These are phyloP conservation scores for Aphanocladium album DNA, from an alignment of 2,329 filamentous ascomycete genomes.

Conservation along the genomic window DNA sequence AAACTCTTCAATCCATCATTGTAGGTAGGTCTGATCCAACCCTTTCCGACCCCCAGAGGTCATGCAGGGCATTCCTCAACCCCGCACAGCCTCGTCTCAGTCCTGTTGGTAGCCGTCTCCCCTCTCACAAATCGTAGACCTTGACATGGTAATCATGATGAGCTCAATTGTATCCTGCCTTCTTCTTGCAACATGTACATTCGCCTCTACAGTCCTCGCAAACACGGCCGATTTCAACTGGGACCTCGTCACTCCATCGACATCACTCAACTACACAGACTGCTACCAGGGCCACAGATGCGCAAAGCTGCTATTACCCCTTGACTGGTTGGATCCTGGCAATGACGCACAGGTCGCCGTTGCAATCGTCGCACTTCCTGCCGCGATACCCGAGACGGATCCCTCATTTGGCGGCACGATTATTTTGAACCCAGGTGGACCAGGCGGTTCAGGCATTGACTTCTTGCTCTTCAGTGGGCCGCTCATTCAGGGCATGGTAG, in stretches of 20 bases:
- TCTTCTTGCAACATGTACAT: too few relatives aligned
- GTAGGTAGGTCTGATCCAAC: too few relatives aligned
- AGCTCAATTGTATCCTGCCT: too few relatives aligned
- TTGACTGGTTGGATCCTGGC: slow-evolving; percentile 31
- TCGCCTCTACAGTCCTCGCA: too few relatives aligned
- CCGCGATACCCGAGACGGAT: slow-evolving; percentile 30
- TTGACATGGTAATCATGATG: too few relatives aligned
- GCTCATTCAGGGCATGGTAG: slow-evolving; percentile 24
- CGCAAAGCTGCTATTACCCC: slow-evolving; percentile 36
- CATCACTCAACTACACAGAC: slow-evolving; percentile 20
- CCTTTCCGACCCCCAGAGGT: too few relatives aligned
- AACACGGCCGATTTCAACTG: slow-evolving; percentile 10
- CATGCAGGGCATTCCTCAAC: too few relatives aligned
- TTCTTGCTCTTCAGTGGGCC: slow-evolving; percentile 20
- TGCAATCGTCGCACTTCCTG: slow-evolving; percentile 35
- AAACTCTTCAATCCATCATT: too few relatives aligned
- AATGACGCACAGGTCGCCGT: slow-evolving; percentile 25
- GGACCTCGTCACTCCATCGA: slow-evolving; percentile 14
- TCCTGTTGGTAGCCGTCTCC: too few relatives aligned
- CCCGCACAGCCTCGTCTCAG: too few relatives aligned
- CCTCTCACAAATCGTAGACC: too few relatives aligned
- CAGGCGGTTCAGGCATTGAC: slow-evolving; percentile 31
- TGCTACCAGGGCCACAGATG: slow-evolving; percentile 35
- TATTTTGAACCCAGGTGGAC: slow-evolving; percentile 36
- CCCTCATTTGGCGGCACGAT: slow-evolving; percentile 32